phyloP scores from a whole-genome alignment of 371 early-diverging fungal species.

The Sporodiniella umbellata region DNA sequence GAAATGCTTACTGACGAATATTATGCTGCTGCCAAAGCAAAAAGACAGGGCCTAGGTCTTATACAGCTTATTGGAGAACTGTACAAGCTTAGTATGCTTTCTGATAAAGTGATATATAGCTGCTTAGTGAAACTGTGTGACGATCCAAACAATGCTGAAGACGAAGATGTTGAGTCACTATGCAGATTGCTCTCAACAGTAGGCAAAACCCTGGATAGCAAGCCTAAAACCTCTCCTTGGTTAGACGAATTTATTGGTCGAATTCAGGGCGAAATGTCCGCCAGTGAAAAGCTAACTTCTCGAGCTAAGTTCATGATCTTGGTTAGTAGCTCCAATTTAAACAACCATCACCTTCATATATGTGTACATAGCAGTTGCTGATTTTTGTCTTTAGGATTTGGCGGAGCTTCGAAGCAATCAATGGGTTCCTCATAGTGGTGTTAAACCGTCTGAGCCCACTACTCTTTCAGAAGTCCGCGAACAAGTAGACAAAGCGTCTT shows the following conservation, averaged over 20 bases:
- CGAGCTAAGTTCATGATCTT: slow-evolving; percentile 91
- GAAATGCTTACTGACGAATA: slow-evolving; percentile 73
- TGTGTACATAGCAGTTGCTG: neutral
- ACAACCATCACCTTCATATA: neutral
- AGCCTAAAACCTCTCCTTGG: slow-evolving; percentile 17
- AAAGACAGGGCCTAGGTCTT: slow-evolving; percentile 92
- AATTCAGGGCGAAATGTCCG: slow-evolving; percentile 61
- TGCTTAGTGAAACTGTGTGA: slow-evolving; percentile 75
- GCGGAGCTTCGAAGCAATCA: slow-evolving; percentile 80
- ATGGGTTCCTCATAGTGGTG: slow-evolving; percentile 67
- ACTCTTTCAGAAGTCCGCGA: slow-evolving; percentile 89
- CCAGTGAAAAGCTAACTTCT: slow-evolving; percentile 64
- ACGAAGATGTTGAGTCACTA: slow-evolving; percentile 91
- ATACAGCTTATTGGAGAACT: slow-evolving; percentile 93
- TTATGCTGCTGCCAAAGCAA: slow-evolving; percentile 83
- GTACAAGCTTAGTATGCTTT: slow-evolving; percentile 84
- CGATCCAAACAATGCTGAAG: slow-evolving; percentile 75
- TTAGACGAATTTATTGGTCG: slow-evolving; percentile 43
- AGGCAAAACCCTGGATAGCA: slow-evolving; percentile 65
- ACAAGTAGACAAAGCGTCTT: slow-evolving; percentile 61
- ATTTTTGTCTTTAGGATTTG: slow-evolving; percentile 54
- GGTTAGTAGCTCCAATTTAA: slow-evolving; percentile 14
- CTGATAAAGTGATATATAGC: slow-evolving; percentile 88
- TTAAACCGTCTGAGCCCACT: slow-evolving; percentile 69
- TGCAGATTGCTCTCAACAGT: slow-evolving; percentile 86